These are phyloP conservation scores for Quercus gilva DNA, from an alignment of 306 rosid genomes.

Conservation along the genomic window DNA sequence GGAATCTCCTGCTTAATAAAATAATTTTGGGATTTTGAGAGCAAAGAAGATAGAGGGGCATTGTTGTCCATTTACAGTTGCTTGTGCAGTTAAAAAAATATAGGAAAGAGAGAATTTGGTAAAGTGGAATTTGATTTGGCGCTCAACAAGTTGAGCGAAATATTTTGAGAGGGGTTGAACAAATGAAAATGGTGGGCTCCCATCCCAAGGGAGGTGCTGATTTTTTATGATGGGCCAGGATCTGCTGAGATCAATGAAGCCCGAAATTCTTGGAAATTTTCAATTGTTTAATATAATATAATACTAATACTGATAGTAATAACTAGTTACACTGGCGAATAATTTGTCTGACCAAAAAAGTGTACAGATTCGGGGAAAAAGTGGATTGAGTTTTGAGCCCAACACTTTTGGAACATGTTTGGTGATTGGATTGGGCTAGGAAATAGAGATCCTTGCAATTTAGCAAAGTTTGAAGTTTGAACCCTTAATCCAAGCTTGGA, in stretches of 20 bases:
- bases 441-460: constrained; percentile 48
- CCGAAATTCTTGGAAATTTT: no score
- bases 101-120: neutral
- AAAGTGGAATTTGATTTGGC: constrained; percentile 26
- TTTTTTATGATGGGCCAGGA: constrained; percentile 7
- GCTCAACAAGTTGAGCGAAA: constrained; percentile 29
- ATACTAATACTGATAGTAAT: no score
- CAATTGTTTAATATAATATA: no score
- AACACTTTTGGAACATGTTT: constrained; percentile 46
- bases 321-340: no score
- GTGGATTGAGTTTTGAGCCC: constrained; percentile 12
- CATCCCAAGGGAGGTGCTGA: neutral
- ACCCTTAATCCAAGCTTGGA: constrained; percentile 47
- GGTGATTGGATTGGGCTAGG: constrained; percentile 45
- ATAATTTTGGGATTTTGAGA: neutral
- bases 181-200: constrained; percentile 4
- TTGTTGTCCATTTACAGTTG: neutral
- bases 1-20: no score
- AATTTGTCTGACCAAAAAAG: no score
- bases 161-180: neutral
- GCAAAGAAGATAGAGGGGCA: neutral
- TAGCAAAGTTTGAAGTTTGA: constrained; percentile 30
- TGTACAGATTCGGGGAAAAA: no score
- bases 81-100: neutral
- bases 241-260: no score